Evolutionary conservation across 208 protist species (phyloP), one percentile per base, ranked within the genome.

Genomic region (Trypanosoma conorhini): DNA sequence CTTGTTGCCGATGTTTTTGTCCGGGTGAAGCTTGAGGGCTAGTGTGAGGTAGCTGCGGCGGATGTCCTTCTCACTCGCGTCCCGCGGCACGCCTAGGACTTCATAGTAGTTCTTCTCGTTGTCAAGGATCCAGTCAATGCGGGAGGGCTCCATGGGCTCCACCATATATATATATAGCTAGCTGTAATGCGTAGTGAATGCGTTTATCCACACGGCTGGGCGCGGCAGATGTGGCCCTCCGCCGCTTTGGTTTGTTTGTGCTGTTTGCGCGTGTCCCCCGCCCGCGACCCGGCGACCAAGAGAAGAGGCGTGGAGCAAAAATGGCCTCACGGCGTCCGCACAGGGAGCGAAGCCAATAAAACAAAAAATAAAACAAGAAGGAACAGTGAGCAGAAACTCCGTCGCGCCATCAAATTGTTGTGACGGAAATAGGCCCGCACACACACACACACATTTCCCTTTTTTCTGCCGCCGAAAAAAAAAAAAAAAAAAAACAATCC

Each of bases 11-110:
- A 30, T 26, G 62, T 83, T 89, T 50, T 85, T 81, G 72, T 92
- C 87, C 24, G 87, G 87, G 62, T 92, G 87, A 33, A 85, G 74
- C 33, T 85, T 64, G 17, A 82, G 65, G n/a, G 80, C 75, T 15
- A 85, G 48, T 24, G 33, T 56, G 64, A 79, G 73, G 70, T 92
- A 89, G 17, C 74, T 79, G 35, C 71, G 65, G 22, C 79, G 72
- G 30, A 88, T 79, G 17, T 66, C 63, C 19, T 50, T 57, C 59
- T 67, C 60, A 67, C 68, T 59, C 5, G 82, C 71, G 38, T 62
- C 56, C 24, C 46, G 62, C 1, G 48, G 26, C 21, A 88, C 64
- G 26, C 59, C 52, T 9, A 88, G 44, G 21, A 88, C 59, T 31
- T 61, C 72, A 44, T 88, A 88, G 50, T 80, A 83, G 19, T 74